phyloP scores from a whole-genome alignment of 2,329 filamentous ascomycete genomes.

The Lecanicillium sp. region DNA sequence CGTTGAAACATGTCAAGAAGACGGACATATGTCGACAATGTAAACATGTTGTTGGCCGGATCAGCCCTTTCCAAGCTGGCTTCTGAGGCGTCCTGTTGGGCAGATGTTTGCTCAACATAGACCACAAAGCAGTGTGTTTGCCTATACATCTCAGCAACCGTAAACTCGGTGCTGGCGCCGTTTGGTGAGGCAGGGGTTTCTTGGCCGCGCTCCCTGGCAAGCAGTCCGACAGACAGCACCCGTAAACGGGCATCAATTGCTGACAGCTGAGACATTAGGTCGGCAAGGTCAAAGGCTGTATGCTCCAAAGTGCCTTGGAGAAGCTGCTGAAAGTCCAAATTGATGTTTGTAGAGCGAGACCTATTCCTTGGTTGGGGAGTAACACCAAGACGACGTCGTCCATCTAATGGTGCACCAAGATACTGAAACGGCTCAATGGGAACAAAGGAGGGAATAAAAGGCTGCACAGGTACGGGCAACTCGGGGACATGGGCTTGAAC shows the following conservation, averaged over 20 bases:
- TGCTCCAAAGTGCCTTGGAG: constrained; percentile 14
- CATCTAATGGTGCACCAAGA: not conserved
- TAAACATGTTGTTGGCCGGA: constrained; percentile 28
- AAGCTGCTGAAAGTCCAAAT: constrained; percentile 6
- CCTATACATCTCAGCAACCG: constrained; percentile 32
- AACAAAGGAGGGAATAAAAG: too few species aligned
- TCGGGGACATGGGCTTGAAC: not conserved
- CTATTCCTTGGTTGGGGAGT: not conserved
- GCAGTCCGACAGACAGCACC: constrained; percentile 26
- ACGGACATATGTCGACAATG: constrained; percentile 28
- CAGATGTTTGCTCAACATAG: constrained; percentile 5
- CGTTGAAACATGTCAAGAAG: constrained; percentile 32
- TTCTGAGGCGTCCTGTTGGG: not conserved
- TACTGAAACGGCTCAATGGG: not conserved
- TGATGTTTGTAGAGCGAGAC: not conserved
- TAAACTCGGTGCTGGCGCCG: constrained; percentile 22
- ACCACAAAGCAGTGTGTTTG: constrained; percentile 21
- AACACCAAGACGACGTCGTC: not conserved
- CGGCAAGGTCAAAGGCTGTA: constrained; percentile 20
- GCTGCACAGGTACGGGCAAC: too few species aligned
- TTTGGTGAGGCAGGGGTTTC: constrained; percentile 13
- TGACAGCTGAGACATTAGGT: constrained; percentile 31
- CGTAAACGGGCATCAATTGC: constrained; percentile 29
- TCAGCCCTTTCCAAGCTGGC: constrained; percentile 21
- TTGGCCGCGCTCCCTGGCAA: constrained; percentile 14